A percentile compares a stretch with the other conserved stretches of the same genome.
Evolutionary conservation across 176 grass and related monocot genomes (phyloP).

Genomic region (Luzula sylvatica): DNA sequence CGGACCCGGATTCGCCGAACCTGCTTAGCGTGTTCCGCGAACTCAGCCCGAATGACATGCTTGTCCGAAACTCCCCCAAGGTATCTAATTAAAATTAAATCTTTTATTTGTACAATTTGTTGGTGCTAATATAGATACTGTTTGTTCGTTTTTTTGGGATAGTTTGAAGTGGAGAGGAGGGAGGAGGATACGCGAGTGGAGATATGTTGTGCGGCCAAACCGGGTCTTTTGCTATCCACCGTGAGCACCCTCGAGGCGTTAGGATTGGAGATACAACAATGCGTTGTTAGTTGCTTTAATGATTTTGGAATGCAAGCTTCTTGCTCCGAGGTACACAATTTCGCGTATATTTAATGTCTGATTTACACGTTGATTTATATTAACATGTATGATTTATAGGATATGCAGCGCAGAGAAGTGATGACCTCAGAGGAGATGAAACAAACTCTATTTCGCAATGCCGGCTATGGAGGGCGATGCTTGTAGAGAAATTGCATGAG

Average conservation of each 20-base stretch:
- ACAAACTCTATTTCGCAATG: conserved; percentile 83
- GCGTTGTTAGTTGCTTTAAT: conserved; percentile 95
- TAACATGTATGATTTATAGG: conserved; percentile 13
- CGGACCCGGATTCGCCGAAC: conserved; percentile 23
- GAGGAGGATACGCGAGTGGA: conserved; percentile 68
- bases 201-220: conserved; percentile 86
- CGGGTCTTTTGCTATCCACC: conserved; percentile 75
- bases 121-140: not conserved
- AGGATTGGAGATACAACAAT: conserved; percentile 92
- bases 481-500: conserved; percentile 51
- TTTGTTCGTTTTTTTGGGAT: not conserved
- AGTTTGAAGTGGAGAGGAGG: conserved; percentile 87
- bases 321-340: conserved; percentile 66
- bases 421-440: conserved; percentile 63
- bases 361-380: not conserved
- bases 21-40: conserved; percentile 66
- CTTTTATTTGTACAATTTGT: not conserved
- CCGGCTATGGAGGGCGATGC: conserved; percentile 80
- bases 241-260: conserved; percentile 77
- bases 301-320: conserved; percentile 97
- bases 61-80: conserved; percentile 80
- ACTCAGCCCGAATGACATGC: conserved; percentile 65
- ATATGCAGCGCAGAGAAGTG: conserved; percentile 48
- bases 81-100: not conserved
- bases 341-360: not conserved